Base-by-base conservation (phyloP, 441 rosid genomes). In the Adansonia gregorii region DNA sequence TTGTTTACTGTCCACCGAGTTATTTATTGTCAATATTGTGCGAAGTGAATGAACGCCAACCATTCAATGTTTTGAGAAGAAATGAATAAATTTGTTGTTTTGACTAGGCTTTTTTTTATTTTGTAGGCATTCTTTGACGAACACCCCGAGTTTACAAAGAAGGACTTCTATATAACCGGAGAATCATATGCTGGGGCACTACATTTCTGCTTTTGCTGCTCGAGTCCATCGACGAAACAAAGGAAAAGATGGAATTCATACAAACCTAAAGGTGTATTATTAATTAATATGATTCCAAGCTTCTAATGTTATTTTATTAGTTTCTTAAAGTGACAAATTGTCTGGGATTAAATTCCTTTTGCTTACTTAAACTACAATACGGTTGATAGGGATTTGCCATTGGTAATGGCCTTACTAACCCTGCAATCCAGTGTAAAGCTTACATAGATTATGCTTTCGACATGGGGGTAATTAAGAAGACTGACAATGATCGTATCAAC, bases 131-230 rank as follows among this genome's bases (percentile, higher is more conserved):
- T 95, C 89, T 93, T 92, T 76, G 82, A 64, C 43, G 98, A 93
- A 84, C 98, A 95, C 79, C 98, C 99, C 76, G 83, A 89, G 80
- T 76, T 92, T 59, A 89, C 88, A 1, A 65, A 88, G 51, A 95
- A 95, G 49, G 98, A 93, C 82, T 93, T 95, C 70, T 95, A 83
- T 84, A 93, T 95, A 67, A 95, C 98, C 6, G 98, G 98, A 70
- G 98, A 95, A 86, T 95, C 98, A 80, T 95, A 93, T 83, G 98
- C 98, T 78, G 98, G 98, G 39, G 56, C 99, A 93, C 86, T 93
- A 95, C 76, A 93, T 95, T 78, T 98, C 99, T 9, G 97, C 99
- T 79, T 86, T 95, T 85, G 99, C 98, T 83, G 74, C 95, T 78
- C 89, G 98, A 45, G 93, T 95, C 81, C 93, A 93, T 86, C 81